phyloP scores from a whole-genome alignment of 768 basidiomycete species.

The Psilocybe subaeruginosa region DNA sequence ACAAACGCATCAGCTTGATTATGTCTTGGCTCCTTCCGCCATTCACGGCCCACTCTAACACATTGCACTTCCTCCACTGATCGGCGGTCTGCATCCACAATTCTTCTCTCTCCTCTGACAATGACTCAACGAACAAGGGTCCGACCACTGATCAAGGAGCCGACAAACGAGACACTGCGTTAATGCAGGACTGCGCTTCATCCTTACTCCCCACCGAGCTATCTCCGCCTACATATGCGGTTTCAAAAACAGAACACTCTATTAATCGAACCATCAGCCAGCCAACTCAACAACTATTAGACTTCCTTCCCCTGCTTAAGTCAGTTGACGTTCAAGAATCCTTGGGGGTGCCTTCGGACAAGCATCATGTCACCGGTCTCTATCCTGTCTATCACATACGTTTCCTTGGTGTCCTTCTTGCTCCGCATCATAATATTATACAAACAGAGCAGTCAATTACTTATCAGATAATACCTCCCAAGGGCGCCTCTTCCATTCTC shows the following conservation, averaged over 20 bases:
- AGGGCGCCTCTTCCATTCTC: background rate
- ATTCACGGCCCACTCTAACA: background rate
- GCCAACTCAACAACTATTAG: too few relatives aligned
- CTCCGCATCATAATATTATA: background rate
- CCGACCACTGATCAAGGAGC: background rate
- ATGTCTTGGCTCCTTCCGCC: constrained; percentile 3
- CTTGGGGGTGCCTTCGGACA: background rate
- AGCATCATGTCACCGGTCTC: background rate
- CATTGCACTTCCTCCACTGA: background rate
- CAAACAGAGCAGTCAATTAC: background rate
- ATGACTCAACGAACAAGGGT: background rate
- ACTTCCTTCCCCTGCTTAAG: background rate
- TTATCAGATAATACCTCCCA: constrained; percentile 3
- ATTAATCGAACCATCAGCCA: too few relatives aligned
- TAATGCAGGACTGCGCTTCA: background rate
- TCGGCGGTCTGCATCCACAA: background rate
- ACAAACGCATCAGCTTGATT: constrained; percentile 2
- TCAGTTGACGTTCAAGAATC: background rate
- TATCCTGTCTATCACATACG: background rate
- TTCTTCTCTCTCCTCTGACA: background rate
- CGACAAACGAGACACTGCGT: background rate
- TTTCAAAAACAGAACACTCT: too few relatives aligned
- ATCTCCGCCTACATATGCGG: background rate
- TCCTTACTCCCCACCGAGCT: background rate
- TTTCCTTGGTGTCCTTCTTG: background rate